These are phyloP conservation scores for Delitschia confertaspora DNA, from an alignment of 495 filamentous ascomycete genomes.

Conservation along the genomic window DNA sequence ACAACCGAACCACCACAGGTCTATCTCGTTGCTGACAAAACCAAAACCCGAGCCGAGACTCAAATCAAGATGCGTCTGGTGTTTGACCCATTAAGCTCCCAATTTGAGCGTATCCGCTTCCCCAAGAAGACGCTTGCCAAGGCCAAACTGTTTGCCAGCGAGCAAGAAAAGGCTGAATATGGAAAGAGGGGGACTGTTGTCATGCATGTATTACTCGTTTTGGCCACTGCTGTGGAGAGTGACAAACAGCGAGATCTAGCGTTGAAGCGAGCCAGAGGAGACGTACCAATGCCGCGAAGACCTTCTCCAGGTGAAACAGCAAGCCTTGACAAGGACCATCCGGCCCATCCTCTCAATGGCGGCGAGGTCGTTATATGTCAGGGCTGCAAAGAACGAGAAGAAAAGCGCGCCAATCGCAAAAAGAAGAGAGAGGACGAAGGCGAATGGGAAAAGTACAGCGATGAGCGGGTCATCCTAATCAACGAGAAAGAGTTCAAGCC, in stretches of 20 bases:
- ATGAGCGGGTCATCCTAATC: conserved; percentile 19
- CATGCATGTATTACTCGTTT: conserved; percentile 13
- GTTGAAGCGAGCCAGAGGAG: conserved; percentile 8
- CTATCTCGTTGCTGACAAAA: conserved; percentile 10
- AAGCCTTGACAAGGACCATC: conserved; percentile 18
- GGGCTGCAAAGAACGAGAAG: conserved; percentile 19
- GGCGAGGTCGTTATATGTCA: conserved; percentile 20
- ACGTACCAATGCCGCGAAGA: conserved; percentile 4
- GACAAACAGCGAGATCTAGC: conserved; percentile 6
- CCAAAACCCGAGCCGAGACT: conserved; percentile 21
- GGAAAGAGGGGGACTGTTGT: background rate
- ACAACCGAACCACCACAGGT: conserved; percentile 2
- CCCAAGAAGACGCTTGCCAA: conserved; percentile 19
- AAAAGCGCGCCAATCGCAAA: conserved; percentile 18
- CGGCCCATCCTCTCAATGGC: conserved; percentile 17
- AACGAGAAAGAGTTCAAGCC: conserved; percentile 23
- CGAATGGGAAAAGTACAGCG: conserved; percentile 12
- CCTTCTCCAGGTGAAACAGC: background rate
- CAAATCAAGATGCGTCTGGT: conserved; percentile 19
- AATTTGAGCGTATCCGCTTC: conserved; percentile 8
- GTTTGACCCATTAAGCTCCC: conserved; percentile 10
- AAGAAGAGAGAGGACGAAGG: conserved; percentile 19
- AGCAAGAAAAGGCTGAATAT: conserved; percentile 9
- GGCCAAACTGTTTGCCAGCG: conserved; percentile 16
- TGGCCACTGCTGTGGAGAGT: conserved; percentile 13